Percentiles rank a stretch among this genome's conserved stretches.
Conservation (phyloP, 768 basidiomycete species). For the Amanita brunnescens region DNA sequence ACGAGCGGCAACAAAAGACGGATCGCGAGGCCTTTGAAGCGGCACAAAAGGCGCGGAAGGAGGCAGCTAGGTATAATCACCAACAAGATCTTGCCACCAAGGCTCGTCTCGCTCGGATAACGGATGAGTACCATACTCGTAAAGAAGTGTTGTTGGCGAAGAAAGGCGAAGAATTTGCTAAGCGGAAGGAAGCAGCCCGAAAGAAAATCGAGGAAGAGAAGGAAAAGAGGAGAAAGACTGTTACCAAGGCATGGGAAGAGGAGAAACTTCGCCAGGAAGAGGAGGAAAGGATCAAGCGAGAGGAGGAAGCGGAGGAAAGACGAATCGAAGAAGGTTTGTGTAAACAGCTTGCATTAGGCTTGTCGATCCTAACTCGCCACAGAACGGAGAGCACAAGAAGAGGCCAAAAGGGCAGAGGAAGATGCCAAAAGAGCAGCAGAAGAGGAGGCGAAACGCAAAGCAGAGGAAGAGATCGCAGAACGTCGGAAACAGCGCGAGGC, state of each 20-base stretch:
- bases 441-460: constrained; percentile 51
- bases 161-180: constrained; percentile 57
- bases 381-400: constrained; percentile 52
- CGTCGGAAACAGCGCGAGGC: constrained; percentile 44
- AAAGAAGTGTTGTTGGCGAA: constrained; percentile 45
- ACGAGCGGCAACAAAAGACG: constrained; percentile 71
- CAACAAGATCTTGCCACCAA: constrained; percentile 66
- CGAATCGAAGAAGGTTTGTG: constrained; percentile 44
- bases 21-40: constrained; percentile 66
- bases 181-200: constrained; percentile 45
- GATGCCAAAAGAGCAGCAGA: constrained; percentile 37
- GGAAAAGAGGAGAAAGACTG: constrained; percentile 49
- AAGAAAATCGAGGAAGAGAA: constrained; percentile 82
- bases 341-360: background rate
- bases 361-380: background rate
- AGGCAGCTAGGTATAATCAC: constrained; percentile 49
- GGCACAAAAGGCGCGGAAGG: constrained; percentile 48
- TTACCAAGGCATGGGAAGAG: constrained; percentile 54
- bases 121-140: constrained; percentile 54
- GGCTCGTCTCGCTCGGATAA: constrained; percentile 62
- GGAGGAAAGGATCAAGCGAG: constrained; percentile 25
- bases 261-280: constrained; percentile 36
- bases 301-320: constrained; percentile 48
- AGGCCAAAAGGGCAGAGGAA: constrained; percentile 35
- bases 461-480: constrained; percentile 46